Conservation (phyloP, 2,329 filamentous ascomycete genomes). For the Colletotrichum cereale region DNA sequence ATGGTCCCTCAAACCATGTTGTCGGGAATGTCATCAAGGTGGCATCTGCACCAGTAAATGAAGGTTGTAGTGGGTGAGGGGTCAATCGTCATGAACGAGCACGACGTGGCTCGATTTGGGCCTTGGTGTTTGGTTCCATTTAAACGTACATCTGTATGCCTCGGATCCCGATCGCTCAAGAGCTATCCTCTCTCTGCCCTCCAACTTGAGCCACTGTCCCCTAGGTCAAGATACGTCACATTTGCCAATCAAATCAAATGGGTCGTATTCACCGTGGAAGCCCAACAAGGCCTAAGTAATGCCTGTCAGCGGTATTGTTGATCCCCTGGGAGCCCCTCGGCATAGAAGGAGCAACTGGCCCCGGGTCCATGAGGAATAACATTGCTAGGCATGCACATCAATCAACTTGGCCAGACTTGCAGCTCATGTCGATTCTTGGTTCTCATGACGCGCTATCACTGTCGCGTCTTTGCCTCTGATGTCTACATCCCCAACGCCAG, state of each 20-base stretch:
- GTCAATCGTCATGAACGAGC: too few relatives aligned
- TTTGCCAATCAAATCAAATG: not conserved
- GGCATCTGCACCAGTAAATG: not conserved
- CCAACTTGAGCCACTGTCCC: not conserved
- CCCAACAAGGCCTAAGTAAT: not conserved
- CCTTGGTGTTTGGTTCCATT: not conserved
- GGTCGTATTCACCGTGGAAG: not conserved
- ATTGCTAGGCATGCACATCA: not conserved
- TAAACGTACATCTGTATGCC: not conserved
- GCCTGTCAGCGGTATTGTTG: not conserved
- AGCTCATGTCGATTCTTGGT: not conserved
- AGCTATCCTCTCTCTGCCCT: not conserved
- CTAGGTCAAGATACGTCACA: not conserved
- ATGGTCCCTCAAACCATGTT: too few relatives aligned
- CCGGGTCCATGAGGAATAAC: not conserved
- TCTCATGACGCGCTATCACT: not conserved
- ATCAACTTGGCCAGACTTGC: not conserved
- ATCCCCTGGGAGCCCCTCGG: not conserved
- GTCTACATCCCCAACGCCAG: slow-evolving; percentile 21
- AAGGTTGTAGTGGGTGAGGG: not conserved
- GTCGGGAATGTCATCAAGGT: not conserved
- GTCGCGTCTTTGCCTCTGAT: not conserved
- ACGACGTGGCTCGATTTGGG: not conserved
- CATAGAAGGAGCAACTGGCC: too few relatives aligned
- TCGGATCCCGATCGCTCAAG: not conserved